Percentiles rank a stretch among this genome's conserved stretches.
Conservation (phyloP, 306 rosid genomes). For the Vachellia pachyceras region DNA sequence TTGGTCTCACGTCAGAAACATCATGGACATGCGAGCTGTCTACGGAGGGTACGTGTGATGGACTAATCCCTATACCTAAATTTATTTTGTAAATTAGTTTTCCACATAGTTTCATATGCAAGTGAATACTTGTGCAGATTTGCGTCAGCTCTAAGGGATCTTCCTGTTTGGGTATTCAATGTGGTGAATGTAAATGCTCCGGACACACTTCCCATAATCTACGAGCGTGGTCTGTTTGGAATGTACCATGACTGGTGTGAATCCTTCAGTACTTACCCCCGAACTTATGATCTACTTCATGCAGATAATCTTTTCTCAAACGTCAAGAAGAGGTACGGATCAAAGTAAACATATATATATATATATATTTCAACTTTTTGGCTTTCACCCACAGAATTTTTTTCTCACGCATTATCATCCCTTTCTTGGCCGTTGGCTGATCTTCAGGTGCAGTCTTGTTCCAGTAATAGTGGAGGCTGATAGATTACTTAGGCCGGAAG, state of each 20-base stretch:
- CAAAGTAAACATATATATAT: not conserved
- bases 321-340: constrained; percentile 62
- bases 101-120: not conserved
- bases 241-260: constrained; percentile 94
- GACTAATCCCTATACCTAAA: too few relatives aligned
- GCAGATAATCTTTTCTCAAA: constrained; percentile 83
- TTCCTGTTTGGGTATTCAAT: constrained; percentile 77
- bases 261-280: constrained; percentile 87
- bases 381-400: not conserved
- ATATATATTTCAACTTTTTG: not conserved
- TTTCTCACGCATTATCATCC: not conserved
- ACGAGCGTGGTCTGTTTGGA: constrained; percentile 81
- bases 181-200: constrained; percentile 76
- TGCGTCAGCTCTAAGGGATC: constrained; percentile 75
- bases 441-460: constrained; percentile 70
- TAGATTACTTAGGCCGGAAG: constrained; percentile 78
- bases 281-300: constrained; percentile 81
- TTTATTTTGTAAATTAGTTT: too few relatives aligned
- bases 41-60: constrained; percentile 65
- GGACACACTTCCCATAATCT: constrained; percentile 84
- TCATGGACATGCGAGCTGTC: constrained; percentile 88
- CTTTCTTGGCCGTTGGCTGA: constrained; percentile 12
- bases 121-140: constrained; percentile 53
- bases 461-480: constrained; percentile 77
- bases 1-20: constrained; percentile 75